phyloP scores from a whole-genome alignment of 1,284 basidiomycete genomes.

The Ustilago xerochloae region DNA sequence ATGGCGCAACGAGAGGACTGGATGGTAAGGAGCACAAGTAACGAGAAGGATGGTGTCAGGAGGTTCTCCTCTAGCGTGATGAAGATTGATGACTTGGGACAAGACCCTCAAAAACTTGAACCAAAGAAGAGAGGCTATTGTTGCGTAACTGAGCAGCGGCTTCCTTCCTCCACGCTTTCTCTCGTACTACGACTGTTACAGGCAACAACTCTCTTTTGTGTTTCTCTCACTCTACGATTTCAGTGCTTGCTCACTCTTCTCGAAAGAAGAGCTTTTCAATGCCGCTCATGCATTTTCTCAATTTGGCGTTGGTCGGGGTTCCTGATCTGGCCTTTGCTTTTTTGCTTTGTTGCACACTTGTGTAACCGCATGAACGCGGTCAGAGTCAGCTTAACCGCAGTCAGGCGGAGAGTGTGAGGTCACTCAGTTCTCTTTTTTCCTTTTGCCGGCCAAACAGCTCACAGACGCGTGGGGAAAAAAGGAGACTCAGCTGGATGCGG shows the following conservation, averaged over 20 bases:
- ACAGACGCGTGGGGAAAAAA: neutral
- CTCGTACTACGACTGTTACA: too few species aligned
- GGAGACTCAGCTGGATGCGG: too few species aligned
- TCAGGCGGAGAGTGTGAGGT: too few species aligned
- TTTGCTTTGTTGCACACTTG: too few species aligned
- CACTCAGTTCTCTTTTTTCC: neutral
- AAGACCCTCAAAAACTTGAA: too few species aligned
- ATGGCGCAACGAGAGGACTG: neutral
- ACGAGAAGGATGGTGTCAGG: neutral
- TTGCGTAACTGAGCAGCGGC: too few species aligned
- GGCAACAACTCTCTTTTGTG: too few species aligned
- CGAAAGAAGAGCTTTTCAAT: neutral
- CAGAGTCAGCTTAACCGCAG: neutral
- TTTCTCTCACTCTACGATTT: too few species aligned
- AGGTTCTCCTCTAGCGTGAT: neutral
- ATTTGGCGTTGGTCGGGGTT: neutral
- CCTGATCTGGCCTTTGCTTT: neutral
- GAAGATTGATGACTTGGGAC: neutral
- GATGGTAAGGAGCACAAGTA: neutral
- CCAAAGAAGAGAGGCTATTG: too few species aligned
- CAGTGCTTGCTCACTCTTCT: neutral
- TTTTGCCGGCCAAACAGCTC: neutral
- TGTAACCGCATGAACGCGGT: neutral
- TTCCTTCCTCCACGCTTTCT: neutral
- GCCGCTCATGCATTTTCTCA: neutral